phyloP scores from a whole-genome alignment of 169 alveolate species.

The Theileria parva region DNA sequence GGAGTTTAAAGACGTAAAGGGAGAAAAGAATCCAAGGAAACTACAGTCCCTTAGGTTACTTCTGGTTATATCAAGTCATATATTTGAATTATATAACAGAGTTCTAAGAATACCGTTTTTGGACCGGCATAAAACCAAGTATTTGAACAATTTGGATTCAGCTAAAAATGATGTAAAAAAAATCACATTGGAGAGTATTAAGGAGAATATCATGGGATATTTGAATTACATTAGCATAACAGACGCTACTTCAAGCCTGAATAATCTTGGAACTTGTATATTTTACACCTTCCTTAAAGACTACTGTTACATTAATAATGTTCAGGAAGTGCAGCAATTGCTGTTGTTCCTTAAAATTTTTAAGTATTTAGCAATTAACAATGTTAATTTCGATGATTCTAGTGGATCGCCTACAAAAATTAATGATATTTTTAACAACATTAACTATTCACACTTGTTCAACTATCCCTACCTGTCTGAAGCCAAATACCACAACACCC shows the following conservation, averaged over 20 bases:
- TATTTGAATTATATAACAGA: not conserved
- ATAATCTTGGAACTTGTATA: not conserved
- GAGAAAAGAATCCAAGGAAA: not conserved
- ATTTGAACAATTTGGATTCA: not conserved
- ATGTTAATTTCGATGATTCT: not conserved
- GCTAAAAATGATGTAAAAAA: not conserved
- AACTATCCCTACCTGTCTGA: not conserved
- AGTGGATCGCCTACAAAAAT: not conserved
- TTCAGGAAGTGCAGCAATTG: not conserved
- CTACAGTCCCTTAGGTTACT: not conserved
- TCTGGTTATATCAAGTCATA: not conserved
- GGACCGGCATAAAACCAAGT: not conserved
- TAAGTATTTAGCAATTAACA: not conserved
- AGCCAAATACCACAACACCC: slow-evolving; percentile 7
- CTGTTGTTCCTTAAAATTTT: slow-evolving; percentile 7
- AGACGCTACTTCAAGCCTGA: not conserved
- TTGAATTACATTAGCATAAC: not conserved
- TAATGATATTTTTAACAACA: not conserved
- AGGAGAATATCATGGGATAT: not conserved
- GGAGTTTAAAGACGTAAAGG: not conserved
- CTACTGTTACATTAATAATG: slow-evolving; percentile 4
- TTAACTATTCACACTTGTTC: not conserved
- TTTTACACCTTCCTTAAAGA: slow-evolving; percentile 1
- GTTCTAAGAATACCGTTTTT: not conserved
- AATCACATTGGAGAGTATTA: not conserved